Evolutionary conservation across 441 rosid species (phyloP).

Genomic region (Hura crepitans): DNA sequence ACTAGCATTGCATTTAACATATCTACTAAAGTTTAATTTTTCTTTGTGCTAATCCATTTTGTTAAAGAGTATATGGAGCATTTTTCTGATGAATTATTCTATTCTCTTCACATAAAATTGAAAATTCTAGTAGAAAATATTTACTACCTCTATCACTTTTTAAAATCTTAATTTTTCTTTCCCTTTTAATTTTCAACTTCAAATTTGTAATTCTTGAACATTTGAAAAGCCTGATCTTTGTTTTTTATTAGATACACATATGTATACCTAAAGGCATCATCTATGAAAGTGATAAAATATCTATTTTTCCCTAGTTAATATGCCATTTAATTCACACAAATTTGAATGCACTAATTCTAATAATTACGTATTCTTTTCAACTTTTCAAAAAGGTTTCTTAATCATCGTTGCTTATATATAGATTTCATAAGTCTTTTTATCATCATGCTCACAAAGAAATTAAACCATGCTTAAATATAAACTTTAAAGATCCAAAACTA

Average conservation of each 20-base stretch:
- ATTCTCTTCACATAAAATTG: neutral
- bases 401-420: too few species aligned
- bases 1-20: neutral
- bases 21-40: neutral
- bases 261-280: constrained; percentile 6
- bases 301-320: too few species aligned
- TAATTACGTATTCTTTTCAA: neutral
- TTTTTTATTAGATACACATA: too few species aligned
- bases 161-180: neutral
- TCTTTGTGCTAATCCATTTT: neutral
- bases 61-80: neutral
- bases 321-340: too few species aligned
- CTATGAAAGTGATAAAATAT: constrained; percentile 5
- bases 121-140: too few species aligned
- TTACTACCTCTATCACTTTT: neutral
- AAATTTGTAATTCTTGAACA: neutral
- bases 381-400: too few species aligned
- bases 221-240: too few species aligned
- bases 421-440: too few species aligned
- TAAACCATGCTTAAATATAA: neutral
- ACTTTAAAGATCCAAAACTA: neutral
- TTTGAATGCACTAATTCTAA: neutral
- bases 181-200: too few species aligned
- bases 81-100: neutral
- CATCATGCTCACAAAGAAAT: too few species aligned